phyloP scores from a whole-genome alignment of 306 rosid genomes.

The Senna tora region DNA sequence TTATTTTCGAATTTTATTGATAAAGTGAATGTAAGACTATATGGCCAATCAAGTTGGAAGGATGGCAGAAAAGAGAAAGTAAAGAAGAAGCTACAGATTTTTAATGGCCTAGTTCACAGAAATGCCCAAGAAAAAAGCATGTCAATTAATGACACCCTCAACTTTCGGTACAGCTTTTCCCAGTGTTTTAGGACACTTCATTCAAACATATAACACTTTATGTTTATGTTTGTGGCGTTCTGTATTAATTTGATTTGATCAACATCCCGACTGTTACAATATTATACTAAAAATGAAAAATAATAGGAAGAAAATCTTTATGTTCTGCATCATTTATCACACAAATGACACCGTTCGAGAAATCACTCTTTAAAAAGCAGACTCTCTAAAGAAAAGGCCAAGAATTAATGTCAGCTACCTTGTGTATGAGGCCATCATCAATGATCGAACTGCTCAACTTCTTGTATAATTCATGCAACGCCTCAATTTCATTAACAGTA shows the following conservation, averaged over 20 bases:
- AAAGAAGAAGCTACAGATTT: neutral
- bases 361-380: neutral
- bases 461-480: slow-evolving; percentile 67
- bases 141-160: neutral
- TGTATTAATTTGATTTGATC: neutral
- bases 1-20: neutral
- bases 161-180: neutral
- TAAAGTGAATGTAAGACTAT: neutral
- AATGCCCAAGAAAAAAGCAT: neutral
- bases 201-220: neutral
- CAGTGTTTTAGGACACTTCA: neutral
- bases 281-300: neutral
- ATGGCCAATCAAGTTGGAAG: neutral
- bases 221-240: neutral
- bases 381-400: neutral
- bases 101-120: neutral
- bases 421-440: slow-evolving; percentile 74
- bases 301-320: too few relatives aligned
- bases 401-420: slow-evolving; percentile 51
- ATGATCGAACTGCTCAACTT: slow-evolving; percentile 65
- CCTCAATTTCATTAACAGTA: slow-evolving; percentile 74
- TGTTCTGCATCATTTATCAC: neutral
- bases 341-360: neutral
- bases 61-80: neutral
- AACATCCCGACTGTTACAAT: neutral